Evolutionary conservation across 177 flowering plant genomes (phyloP).

Genomic region (Telopea speciosissima): DNA sequence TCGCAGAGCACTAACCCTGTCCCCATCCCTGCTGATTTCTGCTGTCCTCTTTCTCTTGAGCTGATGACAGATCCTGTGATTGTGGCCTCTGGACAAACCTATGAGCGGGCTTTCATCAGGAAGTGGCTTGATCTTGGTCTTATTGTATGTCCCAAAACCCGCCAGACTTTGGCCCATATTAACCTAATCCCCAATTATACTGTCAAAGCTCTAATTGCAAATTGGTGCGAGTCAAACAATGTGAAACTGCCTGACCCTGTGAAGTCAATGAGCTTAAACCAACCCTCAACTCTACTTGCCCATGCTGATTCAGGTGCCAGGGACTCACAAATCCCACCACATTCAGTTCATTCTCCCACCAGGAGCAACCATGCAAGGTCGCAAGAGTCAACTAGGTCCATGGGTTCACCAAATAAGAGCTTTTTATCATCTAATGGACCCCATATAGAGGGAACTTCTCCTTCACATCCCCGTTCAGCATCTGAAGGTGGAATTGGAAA

Average conservation of each 20-base stretch:
- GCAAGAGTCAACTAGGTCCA: slow-evolving; percentile 36
- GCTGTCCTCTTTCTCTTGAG: slow-evolving; percentile 86
- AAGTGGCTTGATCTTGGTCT: slow-evolving; percentile 82
- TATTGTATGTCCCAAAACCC: slow-evolving; percentile 64
- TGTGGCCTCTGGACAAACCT: slow-evolving; percentile 94
- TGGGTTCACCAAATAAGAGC: slow-evolving; percentile 29
- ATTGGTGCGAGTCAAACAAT: slow-evolving; percentile 75
- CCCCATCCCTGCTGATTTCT: slow-evolving; percentile 77
- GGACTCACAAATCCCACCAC: slow-evolving; percentile 27
- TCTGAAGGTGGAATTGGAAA: slow-evolving; percentile 42
- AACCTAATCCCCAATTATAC: slow-evolving; percentile 83
- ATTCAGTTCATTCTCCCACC: slow-evolving; percentile 15
- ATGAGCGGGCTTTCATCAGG: slow-evolving; percentile 67
- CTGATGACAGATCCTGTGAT: slow-evolving; percentile 93
- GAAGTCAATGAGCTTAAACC: slow-evolving; percentile 36
- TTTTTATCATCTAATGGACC: slow-evolving; percentile 30
- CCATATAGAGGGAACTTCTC: slow-evolving; percentile 35
- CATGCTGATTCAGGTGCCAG: slow-evolving; percentile 33
- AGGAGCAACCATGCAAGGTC: slow-evolving; percentile 36
- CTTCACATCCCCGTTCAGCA: slow-evolving; percentile 50
- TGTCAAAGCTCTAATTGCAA: slow-evolving; percentile 71
- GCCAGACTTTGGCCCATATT: slow-evolving; percentile 49
- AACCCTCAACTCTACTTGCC: slow-evolving; percentile 38
- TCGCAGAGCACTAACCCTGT: slow-evolving; percentile 52
- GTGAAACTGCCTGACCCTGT: slow-evolving; percentile 66